These are phyloP conservation scores for Pythium inflatum DNA, from an alignment of 352 stramenopile species.

Conservation along the genomic window DNA sequence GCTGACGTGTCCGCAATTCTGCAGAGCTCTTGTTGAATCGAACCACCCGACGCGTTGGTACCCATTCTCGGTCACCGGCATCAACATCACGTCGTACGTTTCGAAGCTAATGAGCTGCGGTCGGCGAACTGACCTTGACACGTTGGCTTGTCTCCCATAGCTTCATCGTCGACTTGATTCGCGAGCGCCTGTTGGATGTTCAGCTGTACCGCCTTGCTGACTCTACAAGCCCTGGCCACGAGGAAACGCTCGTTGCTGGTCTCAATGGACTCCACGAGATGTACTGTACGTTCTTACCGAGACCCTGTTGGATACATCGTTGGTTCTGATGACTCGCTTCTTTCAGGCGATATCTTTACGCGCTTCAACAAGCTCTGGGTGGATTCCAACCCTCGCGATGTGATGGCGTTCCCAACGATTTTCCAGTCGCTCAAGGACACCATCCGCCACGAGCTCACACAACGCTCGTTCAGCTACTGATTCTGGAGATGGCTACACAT, in stretches of 20 bases:
- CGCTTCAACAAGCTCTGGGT: constrained; percentile 87
- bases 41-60: constrained; percentile 88
- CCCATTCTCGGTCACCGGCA: constrained; percentile 83
- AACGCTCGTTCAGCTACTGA: constrained; percentile 73
- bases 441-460: constrained; percentile 58
- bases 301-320: not conserved
- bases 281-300: constrained; percentile 74
- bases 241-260: constrained; percentile 40
- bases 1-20: not conserved
- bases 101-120: too few relatives aligned
- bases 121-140: too few relatives aligned
- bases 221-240: constrained; percentile 14
- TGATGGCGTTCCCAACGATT: constrained; percentile 86
- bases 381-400: constrained; percentile 76
- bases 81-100: constrained; percentile 81
- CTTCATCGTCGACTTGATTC: constrained; percentile 78
- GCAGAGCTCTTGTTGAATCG: constrained; percentile 74
- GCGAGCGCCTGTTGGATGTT: constrained; percentile 76
- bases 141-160: constrained; percentile 24
- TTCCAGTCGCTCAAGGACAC: constrained; percentile 82
- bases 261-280: constrained; percentile 68
- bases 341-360: constrained; percentile 70
- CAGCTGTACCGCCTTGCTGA: constrained; percentile 61
- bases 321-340: not conserved
- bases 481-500: constrained; percentile 33